Percentiles rank a stretch among this genome's conserved stretches.
Conservation (phyloP, 768 basidiomycete species). For the Chalciporus chontae region DNA sequence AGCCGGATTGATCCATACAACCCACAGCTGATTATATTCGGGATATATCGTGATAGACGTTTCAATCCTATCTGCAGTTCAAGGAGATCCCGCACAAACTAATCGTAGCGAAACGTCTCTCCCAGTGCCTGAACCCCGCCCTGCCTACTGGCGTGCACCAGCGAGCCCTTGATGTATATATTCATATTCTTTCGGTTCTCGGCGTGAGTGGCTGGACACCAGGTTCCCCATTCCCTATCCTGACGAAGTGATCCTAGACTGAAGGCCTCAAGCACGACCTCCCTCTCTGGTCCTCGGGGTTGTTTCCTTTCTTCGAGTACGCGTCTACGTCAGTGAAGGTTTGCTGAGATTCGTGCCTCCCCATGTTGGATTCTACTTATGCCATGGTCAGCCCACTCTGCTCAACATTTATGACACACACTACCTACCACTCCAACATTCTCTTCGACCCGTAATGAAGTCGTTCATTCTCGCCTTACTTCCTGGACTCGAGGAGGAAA, state of each 20-base stretch:
- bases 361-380: neutral
- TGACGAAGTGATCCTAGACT: conserved; percentile 43
- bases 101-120: conserved; percentile 88
- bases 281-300: conserved; percentile 88
- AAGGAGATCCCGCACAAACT: conserved; percentile 95
- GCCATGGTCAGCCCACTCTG: conserved; percentile 61
- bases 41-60: conserved; percentile 52
- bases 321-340: conserved; percentile 99
- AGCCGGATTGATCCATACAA: neutral
- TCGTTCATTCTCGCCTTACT: conserved; percentile 90
- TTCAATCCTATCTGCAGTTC: conserved; percentile 91
- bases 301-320: conserved; percentile 99
- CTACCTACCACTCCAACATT: conserved; percentile 81
- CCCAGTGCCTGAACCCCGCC: conserved; percentile 98
- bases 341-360: conserved; percentile 11
- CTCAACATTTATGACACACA: conserved; percentile 90
- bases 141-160: conserved; percentile 96
- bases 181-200: conserved; percentile 85
- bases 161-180: conserved; percentile 91
- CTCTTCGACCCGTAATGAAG: conserved; percentile 87
- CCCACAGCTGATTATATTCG: neutral
- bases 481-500: conserved; percentile 96
- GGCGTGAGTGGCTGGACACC: conserved; percentile 55
- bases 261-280: conserved; percentile 87
- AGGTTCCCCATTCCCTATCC: neutral